A percentile compares a stretch with the other conserved stretches of the same genome.
phyloP scores from a whole-genome alignment of 495 filamentous ascomycete genomes.

The Xylaria scruposa region DNA sequence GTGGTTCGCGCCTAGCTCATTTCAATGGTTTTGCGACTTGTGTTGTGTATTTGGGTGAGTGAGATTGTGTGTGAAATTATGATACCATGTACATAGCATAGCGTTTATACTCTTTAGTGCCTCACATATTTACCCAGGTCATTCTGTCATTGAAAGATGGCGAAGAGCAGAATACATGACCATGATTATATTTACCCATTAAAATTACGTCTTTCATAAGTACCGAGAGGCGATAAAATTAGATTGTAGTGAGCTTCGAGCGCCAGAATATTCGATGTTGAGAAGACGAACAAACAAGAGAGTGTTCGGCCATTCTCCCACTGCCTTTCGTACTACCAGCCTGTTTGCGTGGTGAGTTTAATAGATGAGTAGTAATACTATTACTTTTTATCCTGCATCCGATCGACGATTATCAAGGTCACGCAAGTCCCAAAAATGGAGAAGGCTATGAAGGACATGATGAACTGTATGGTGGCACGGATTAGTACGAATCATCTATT shows the following conservation, averaged over 20 bases:
- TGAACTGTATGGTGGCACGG: slow-evolving; percentile 32
- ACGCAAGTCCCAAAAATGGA: slow-evolving; percentile 81
- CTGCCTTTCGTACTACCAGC: not conserved
- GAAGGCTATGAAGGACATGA: slow-evolving; percentile 77
- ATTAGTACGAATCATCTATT: not conserved
- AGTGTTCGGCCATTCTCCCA: not conserved
- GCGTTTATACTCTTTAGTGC: slow-evolving; percentile 12
- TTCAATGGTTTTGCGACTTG: slow-evolving; percentile 13
- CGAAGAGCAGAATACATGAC: not conserved
- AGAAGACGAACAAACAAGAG: not conserved
- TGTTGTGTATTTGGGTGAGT: slow-evolving; percentile 7
- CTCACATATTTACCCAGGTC: not conserved
- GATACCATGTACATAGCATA: slow-evolving; percentile 31
- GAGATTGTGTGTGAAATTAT: slow-evolving; percentile 18
- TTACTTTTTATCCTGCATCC: not conserved
- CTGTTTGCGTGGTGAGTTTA: not conserved
- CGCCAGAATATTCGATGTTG: not conserved
- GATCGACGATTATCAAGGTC: slow-evolving; percentile 51
- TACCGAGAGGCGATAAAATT: not conserved
- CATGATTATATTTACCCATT: not conserved
- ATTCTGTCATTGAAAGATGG: not conserved
- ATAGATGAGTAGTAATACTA: not conserved
- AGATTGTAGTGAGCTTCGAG: not conserved
- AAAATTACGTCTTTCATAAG: not conserved
- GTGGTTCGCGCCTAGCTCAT: slow-evolving; percentile 11